A percentile compares a stretch with the other conserved stretches of the same genome.
phyloP scores from a whole-genome alignment of 306 rosid species.

The Mimosa bimucronata region DNA sequence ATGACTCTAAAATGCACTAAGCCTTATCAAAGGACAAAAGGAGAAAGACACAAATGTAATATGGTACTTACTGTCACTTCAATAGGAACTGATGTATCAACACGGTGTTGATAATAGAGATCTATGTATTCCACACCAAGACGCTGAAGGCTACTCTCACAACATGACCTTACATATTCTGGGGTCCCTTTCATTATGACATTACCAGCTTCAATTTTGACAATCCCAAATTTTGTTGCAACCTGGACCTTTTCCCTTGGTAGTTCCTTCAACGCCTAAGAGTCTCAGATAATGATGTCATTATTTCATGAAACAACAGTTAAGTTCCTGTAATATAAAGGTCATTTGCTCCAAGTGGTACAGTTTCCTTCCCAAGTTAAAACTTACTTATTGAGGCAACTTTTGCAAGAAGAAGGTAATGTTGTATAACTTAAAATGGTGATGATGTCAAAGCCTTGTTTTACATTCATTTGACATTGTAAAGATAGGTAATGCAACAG shows the following conservation, averaged over 20 bases:
- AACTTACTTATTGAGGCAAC: background rate
- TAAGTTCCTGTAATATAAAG: no score
- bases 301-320: background rate
- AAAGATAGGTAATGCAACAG: background rate
- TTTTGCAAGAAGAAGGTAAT: background rate
- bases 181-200: slow-evolving; percentile 72
- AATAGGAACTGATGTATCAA: slow-evolving; percentile 75
- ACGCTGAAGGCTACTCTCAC: slow-evolving; percentile 78
- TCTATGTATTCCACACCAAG: slow-evolving; percentile 79
- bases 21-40: background rate
- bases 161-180: slow-evolving; percentile 72
- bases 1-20: background rate
- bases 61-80: slow-evolving; percentile 70
- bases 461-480: background rate
- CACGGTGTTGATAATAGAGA: slow-evolving; percentile 84
- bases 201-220: slow-evolving; percentile 21
- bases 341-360: background rate
- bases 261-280: slow-evolving; percentile 52
- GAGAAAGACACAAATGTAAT: background rate
- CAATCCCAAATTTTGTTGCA: slow-evolving; percentile 82
- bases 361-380: background rate
- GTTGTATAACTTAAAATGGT: background rate
- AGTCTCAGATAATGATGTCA: background rate
- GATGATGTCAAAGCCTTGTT: background rate
- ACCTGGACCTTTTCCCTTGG: slow-evolving; percentile 79